phyloP scores from a whole-genome alignment of 2,329 filamentous ascomycete species.

The Blastomyces parvus region DNA sequence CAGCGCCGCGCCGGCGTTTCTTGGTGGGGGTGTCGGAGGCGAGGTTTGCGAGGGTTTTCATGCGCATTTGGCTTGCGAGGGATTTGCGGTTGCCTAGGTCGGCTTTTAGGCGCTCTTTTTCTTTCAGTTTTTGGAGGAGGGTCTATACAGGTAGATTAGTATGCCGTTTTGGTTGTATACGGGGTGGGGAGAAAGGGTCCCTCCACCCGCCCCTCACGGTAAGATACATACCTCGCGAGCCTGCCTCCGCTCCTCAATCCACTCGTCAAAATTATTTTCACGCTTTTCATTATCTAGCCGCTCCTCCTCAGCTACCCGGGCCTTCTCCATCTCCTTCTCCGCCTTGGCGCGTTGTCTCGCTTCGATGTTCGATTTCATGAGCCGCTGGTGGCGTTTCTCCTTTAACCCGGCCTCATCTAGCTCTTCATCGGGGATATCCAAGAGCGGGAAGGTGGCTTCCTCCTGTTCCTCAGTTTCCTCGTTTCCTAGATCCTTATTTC shows the following conservation, averaged over 20 bases:
- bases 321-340: conserved; percentile 89
- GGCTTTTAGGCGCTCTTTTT: conserved; percentile 83
- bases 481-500: conserved; percentile 87
- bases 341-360: conserved; percentile 87
- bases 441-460: conserved; percentile 73
- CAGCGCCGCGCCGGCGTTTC: conserved; percentile 65
- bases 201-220: too few relatives aligned
- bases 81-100: conserved; percentile 96
- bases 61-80: conserved; percentile 87
- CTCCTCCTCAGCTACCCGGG: conserved; percentile 71
- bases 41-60: conserved; percentile 96
- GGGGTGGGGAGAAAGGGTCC: background rate
- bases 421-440: conserved; percentile 84
- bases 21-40: conserved; percentile 79
- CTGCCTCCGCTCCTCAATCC: conserved; percentile 72
- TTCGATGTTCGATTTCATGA: conserved; percentile 92
- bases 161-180: conserved; percentile 13
- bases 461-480: conserved; percentile 69
- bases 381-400: conserved; percentile 80
- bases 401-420: conserved; percentile 86
- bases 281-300: conserved; percentile 74
- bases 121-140: conserved; percentile 76
- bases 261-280: conserved; percentile 72
- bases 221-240: conserved; percentile 49
- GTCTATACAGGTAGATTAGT: conserved; percentile 32